A percentile compares a stretch with the other conserved stretches of the same genome.
phyloP scores from a whole-genome alignment of 176 grass and related monocot species.

The Chloris gayana region DNA sequence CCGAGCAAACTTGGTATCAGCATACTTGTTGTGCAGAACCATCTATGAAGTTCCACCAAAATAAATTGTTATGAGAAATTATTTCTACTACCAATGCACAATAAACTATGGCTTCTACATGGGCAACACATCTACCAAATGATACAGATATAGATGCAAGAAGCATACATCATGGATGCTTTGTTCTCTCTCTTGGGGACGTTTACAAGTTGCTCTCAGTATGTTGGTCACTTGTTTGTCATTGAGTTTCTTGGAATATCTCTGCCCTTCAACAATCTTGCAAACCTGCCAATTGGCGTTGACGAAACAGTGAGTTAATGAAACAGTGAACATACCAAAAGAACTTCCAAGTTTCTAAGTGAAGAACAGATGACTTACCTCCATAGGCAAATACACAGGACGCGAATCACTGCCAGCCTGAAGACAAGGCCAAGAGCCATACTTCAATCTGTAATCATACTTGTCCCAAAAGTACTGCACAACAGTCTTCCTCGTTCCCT shows the following conservation, averaged over 20 bases:
- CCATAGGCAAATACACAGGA: constrained; percentile 73
- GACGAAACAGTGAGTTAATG: background rate
- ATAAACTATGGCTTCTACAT: background rate
- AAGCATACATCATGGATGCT: constrained; percentile 64
- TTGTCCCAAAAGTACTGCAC: constrained; percentile 72
- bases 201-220: constrained; percentile 72
- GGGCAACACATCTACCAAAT: background rate
- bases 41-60: constrained; percentile 44
- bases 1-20: constrained; percentile 56
- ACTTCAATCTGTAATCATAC: constrained; percentile 49
- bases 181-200: constrained; percentile 66
- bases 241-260: constrained; percentile 75
- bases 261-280: constrained; percentile 83
- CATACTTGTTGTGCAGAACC: constrained; percentile 66
- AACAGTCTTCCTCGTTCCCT: constrained; percentile 47
- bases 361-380: constrained; percentile 41
- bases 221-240: constrained; percentile 73
- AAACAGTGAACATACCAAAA: background rate
- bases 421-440: constrained; percentile 64
- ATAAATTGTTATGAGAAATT: background rate
- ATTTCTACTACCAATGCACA: background rate
- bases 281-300: constrained; percentile 52
- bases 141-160: background rate
- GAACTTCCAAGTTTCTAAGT: background rate
- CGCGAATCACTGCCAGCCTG: constrained; percentile 72